Base-by-base conservation (phyloP, 768 basidiomycete species). In the Lentinula aciculospora region DNA sequence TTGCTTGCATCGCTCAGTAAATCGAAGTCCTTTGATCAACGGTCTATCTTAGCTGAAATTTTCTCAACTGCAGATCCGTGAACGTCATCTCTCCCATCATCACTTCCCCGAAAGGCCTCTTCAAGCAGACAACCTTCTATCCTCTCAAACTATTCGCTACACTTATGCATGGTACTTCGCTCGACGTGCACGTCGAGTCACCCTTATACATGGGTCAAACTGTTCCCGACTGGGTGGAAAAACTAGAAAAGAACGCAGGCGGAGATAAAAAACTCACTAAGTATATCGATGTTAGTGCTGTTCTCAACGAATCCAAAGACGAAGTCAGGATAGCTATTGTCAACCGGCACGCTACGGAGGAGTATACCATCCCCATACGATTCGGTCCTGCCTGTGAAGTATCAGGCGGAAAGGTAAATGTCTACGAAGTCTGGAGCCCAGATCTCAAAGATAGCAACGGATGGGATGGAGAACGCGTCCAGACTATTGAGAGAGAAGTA, bases 1-100 rank as follows among this genome's bases (percentile, higher is more conserved):
- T 84, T 48, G 83, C 83, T 1, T 84, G 83, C 63, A 77, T 84
- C 45, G 82, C 84, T 3, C 84, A 85, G 74, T 78, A 66, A 9
- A 74, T 80, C 28, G 80, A 80, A 58, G 77, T 80, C 44, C 77
- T 79, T 25, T 80, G 75, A 5, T 76, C 79, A 12, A 76, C 76
- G 55, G 53, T 72, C 58, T 21, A 31, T 40, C 36, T 19, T 47
- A 6, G 5, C 53, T 10, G 12, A 23, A 25, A 23, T 17, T 27
- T 15, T 29, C 56, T 31, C 27, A 47, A 32, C 42, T 15, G 10
- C 31, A 3, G 34, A 46, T 37, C 46, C 34, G 34, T 39, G 23
- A 12, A 28, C 39, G 8, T 10, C 10, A 25, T 45, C 21, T 37
- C 31, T 40, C 53, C 74, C 70, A 72, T 75, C 25, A 79, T 82